Evolutionary conservation across 352 stramenopile genomes (phyloP), one percentile per base, ranked within the genome.

Genomic region (Pythium volutum): DNA sequence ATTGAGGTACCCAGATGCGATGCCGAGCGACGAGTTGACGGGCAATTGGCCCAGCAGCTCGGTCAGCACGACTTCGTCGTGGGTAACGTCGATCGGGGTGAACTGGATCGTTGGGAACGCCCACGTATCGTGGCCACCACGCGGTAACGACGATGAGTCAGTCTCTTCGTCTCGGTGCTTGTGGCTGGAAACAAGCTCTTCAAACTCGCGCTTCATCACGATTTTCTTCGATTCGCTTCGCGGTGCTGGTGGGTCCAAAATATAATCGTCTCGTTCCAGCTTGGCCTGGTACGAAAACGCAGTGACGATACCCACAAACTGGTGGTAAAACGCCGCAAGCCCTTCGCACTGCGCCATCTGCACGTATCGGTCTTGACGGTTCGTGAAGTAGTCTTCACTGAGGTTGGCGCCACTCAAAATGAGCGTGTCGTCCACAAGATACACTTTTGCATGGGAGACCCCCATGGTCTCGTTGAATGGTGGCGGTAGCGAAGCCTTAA

Each of bases 381-480:
- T 87, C 1, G 83, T 92, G 23, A 96, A 96, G 49, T 96, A 96
- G 59, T 94, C 85, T 3, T 76, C 64, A 55, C 81, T 92, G 8
- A 96, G 63, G 56, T 96, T 96, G 9, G 87, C 87, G 11, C 85
- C 87, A 49, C 80, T 91, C 14, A 94, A 75, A 39, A 94, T 77
- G 27, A 93, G 73, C 26, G 71, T 88, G 52, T 93, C 80, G 65
- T 96, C 87, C 45, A 85, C 79, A 10, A 91, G 56, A 49, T 96
- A 96, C 18, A 90, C 81, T 71, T 96, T 96, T 31, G 84, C 79
- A 55, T 96, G 87, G 6, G 70, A 89, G 12, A 93, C 83, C 22
- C 84, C 84, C 11, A 93, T 72, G n/a, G 82, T 88, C 66, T 94
- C 85, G 48, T 94, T 91, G 51, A 88, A 91, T 5, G 82, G 84